Evolutionary conservation across 164 flowering plant species (phyloP), one percentile per base, ranked within the genome.

Genomic region (Pachysandra terminalis): DNA sequence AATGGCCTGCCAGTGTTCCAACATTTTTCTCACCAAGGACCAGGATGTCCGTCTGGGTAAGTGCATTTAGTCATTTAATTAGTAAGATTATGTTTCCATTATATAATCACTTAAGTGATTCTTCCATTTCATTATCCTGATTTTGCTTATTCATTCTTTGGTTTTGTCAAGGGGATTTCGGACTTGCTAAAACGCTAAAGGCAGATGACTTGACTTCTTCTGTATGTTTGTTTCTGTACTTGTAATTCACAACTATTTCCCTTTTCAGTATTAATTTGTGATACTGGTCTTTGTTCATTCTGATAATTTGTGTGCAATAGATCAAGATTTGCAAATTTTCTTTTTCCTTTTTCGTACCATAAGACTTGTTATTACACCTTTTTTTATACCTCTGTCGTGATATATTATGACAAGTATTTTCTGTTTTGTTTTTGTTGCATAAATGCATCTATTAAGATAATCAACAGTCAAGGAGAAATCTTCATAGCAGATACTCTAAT

Each of bases 201-300:
- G 94, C 90, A 19, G 99, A 95, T 80, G 99, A 95, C 77, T 82
- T 95, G 85, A 85, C 99, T 77, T 92, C 99, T 76, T 95, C 99
- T 22, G 99, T 95, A 83, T 37, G 92, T 78, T 55, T 5, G 5
- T 65, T 22, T 68, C 16, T 45, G 19, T 56, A 45, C 55, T 49
- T 37, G 41, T 53, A 25, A 51, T n/a, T 63, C 57, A 60, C 3
- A 19, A 28, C n/a, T 56, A 26, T 60, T 65, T 63, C 17, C 68
- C 24, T 64, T 71, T 16, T n/a, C 58, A 28, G 37, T 14, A 26
- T 49, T 10, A 70, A 48, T 28, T 48, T 63, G 27, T 19, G 9
- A 57, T 28, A 24, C 45, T 35, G 2, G 22, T 35, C 23, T 35
- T 23, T 10, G 15, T 58, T 67, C 13, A 19, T n/a, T 57, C 32